Conservation (phyloP, 2,329 filamentous ascomycete species). For the Westerdykella aurantiaca region DNA sequence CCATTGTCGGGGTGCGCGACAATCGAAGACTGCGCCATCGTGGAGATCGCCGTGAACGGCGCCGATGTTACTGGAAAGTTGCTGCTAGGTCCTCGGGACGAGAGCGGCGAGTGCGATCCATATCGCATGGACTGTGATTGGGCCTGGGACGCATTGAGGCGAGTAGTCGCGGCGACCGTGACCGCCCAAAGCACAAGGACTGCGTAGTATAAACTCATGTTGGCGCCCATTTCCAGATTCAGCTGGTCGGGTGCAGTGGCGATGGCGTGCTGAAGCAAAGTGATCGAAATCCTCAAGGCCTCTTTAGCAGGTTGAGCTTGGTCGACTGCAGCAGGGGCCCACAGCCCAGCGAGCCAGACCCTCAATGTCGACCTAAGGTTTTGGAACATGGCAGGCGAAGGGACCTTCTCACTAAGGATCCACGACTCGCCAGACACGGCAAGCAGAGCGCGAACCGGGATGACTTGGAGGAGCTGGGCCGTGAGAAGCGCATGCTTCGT, state of each 20-base stretch:
- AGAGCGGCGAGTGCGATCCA: conserved; percentile 14
- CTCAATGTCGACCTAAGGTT: conserved; percentile 27
- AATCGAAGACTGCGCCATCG: conserved; percentile 7
- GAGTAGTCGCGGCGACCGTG: conserved; percentile 23
- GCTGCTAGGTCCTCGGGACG: neutral
- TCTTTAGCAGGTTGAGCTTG: conserved; percentile 15
- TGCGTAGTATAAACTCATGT: conserved; percentile 34
- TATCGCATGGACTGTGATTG: conserved; percentile 9
- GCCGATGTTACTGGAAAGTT: conserved; percentile 1
- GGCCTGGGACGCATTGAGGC: conserved; percentile 9
- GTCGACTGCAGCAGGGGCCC: conserved; percentile 10
- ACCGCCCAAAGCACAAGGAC: conserved; percentile 33
- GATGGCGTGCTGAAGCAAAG: conserved; percentile 22
- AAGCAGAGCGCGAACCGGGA: conserved; percentile 39
- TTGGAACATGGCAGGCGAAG: conserved; percentile 28
- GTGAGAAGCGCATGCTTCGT: conserved; percentile 31
- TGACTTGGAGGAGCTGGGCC: conserved; percentile 34
- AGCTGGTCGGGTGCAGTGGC: conserved; percentile 12
- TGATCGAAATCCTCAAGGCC: conserved; percentile 23
- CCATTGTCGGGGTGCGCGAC: conserved; percentile 10
- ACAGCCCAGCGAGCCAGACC: conserved; percentile 34
- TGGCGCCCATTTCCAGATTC: conserved; percentile 22
- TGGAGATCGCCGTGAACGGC: conserved; percentile 5
- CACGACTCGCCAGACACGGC: conserved; percentile 43
- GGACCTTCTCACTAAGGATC: conserved; percentile 41